phyloP scores from a whole-genome alignment of 1,139 yeast genomes.

The Nakaseomyces uthaithaninus region DNA sequence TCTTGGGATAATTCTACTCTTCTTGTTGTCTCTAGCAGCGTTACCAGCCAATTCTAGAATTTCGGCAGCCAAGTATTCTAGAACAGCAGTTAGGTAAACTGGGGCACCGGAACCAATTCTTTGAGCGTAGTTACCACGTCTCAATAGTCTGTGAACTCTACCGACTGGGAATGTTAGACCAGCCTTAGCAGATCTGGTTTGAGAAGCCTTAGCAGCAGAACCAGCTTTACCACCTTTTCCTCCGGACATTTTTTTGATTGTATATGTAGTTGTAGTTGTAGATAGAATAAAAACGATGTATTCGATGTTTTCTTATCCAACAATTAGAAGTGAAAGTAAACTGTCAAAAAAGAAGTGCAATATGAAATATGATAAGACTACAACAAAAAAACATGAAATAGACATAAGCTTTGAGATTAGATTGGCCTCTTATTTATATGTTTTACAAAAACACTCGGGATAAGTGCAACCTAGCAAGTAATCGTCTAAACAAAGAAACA shows the following conservation, averaged over 20 bases:
- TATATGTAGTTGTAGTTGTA: constrained; percentile 18
- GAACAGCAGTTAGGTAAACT: constrained; percentile 90
- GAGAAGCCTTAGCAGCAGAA: constrained; percentile 84
- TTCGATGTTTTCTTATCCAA: background rate
- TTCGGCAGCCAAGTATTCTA: constrained; percentile 95
- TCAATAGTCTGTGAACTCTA: constrained; percentile 94
- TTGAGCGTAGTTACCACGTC: constrained; percentile 98
- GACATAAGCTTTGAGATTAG: too few species aligned
- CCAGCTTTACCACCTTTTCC: constrained; percentile 99
- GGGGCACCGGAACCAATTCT: constrained; percentile 99
- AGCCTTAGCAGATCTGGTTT: constrained; percentile 97
- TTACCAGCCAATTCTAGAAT: constrained; percentile 97
- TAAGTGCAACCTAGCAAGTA: too few species aligned
- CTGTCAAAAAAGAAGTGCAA: background rate
- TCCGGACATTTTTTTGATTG: constrained; percentile 63
- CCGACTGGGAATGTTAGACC: constrained; percentile 99
- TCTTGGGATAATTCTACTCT: constrained; percentile 97
- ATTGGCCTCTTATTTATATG: too few species aligned
- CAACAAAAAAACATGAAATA: too few species aligned
- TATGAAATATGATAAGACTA: too few species aligned
- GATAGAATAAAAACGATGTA: background rate
- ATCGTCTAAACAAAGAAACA: too few species aligned
- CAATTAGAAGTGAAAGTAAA: background rate
- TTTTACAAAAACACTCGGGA: too few species aligned
- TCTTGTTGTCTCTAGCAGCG: constrained; percentile 97